Conservation (phyloP, 2,329 filamentous ascomycete genomes). For the Cytospora schulzeri region DNA sequence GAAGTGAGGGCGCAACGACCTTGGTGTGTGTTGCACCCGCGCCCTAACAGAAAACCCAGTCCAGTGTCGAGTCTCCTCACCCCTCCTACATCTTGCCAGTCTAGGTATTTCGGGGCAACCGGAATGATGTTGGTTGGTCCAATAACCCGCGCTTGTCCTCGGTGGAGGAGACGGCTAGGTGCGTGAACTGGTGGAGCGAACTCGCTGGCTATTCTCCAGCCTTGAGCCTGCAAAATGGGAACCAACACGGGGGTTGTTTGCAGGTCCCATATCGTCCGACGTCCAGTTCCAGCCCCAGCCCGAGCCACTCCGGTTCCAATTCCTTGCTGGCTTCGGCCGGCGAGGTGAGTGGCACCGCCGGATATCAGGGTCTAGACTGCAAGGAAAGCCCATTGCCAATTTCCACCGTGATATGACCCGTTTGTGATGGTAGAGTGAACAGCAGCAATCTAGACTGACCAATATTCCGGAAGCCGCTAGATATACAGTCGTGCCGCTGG, state of each 20-base stretch:
- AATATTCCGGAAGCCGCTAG: conserved; percentile 15
- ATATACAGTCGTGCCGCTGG: conserved; percentile 22
- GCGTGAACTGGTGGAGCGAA: conserved; percentile 26
- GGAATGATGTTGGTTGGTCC: conserved; percentile 11
- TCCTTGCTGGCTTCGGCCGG: conserved; percentile 5
- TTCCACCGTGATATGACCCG: conserved; percentile 25
- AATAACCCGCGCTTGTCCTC: conserved; percentile 20
- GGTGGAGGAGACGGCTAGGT: conserved; percentile 10
- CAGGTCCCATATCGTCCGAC: conserved; percentile 4
- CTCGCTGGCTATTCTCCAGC: conserved; percentile 7
- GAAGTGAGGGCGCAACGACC: conserved; percentile 7
- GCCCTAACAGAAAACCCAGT: background rate
- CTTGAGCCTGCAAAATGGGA: conserved; percentile 19
- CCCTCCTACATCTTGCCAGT: conserved; percentile 3
- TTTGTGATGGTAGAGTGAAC: conserved; percentile 1
- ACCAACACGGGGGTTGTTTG: conserved; percentile 17
- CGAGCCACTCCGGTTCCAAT: background rate
- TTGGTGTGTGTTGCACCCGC: conserved; percentile 19
- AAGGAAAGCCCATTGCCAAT: conserved; percentile 9
- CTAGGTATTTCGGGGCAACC: conserved; percentile 12
- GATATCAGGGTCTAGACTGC: conserved; percentile 5
- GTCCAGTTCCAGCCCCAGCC: conserved; percentile 1
- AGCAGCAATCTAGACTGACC: background rate
- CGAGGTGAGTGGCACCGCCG: conserved; percentile 12
- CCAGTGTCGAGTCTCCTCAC: conserved; percentile 3